Evolutionary conservation across 139 green algal genomes (phyloP).

Genomic region (Asterochloris erici): DNA sequence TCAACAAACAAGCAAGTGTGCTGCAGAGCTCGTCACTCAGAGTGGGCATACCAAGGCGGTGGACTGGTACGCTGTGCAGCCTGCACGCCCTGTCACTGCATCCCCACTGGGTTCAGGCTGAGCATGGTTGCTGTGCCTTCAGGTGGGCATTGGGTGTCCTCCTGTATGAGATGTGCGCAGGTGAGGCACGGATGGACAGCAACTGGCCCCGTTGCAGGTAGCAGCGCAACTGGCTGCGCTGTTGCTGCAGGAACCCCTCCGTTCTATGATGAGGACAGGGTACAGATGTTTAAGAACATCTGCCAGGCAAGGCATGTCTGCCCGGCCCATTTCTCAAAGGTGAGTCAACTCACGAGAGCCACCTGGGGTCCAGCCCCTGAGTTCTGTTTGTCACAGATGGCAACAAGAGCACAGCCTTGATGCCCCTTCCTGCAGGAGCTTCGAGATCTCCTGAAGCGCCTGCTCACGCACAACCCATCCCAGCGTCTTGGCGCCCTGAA

Average conservation of each 20-base stretch:
- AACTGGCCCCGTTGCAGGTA: too few species aligned
- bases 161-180: conserved; percentile 81
- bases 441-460: conserved; percentile 65
- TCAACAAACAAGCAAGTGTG: too few species aligned
- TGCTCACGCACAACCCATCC: conserved; percentile 69
- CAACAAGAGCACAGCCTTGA: neutral
- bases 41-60: conserved; percentile 72
- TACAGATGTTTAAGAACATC: conserved; percentile 86
- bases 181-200: too few species aligned
- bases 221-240: too few species aligned
- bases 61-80: conserved; percentile 73
- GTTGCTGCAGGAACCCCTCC: conserved; percentile 63
- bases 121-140: conserved; percentile 18
- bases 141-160: conserved; percentile 91
- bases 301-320: conserved; percentile 54
- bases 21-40: conserved; percentile 70
- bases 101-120: neutral
- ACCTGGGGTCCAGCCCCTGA: neutral
- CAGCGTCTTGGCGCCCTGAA: conserved; percentile 65
- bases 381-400: neutral
- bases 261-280: conserved; percentile 82
- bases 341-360: neutral
- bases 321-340: conserved; percentile 59
- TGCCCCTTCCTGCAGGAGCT: conserved; percentile 47
- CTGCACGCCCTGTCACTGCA: neutral